Evolutionary conservation across 2,329 filamentous ascomycete genomes (phyloP).

Genomic region (Chaetomium sp.): DNA sequence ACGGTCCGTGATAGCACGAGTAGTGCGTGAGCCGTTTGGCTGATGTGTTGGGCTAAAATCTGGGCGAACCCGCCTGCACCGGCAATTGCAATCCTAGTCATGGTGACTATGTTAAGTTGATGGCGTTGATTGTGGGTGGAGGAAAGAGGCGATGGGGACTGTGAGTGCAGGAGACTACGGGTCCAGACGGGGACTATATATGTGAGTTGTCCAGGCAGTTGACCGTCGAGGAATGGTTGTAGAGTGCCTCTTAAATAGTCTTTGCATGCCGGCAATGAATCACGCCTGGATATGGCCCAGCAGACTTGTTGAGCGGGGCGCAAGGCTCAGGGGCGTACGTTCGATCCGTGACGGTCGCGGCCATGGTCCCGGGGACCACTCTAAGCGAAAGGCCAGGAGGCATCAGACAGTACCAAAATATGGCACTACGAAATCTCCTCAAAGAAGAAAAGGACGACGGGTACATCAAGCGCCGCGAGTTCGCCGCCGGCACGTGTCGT

Average conservation of each 20-base stretch:
- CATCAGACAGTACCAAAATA: too few relatives aligned
- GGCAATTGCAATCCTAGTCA: constrained; percentile 45
- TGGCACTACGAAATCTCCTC: too few relatives aligned
- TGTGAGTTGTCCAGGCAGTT: too few relatives aligned
- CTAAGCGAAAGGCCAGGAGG: background rate
- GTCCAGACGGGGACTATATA: too few relatives aligned
- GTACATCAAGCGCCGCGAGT: too few relatives aligned
- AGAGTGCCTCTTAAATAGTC: constrained; percentile 7
- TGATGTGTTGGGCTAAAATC: constrained; percentile 48
- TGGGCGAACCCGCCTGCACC: constrained; percentile 41
- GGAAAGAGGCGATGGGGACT: too few relatives aligned
- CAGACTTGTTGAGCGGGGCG: background rate
- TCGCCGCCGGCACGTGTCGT: background rate
- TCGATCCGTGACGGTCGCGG: background rate
- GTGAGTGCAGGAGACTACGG: too few relatives aligned
- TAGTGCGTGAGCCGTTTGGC: constrained; percentile 55
- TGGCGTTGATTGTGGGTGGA: too few relatives aligned
- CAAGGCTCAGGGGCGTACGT: constrained; percentile 6
- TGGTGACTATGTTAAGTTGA: constrained; percentile 30
- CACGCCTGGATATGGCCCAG: constrained; percentile 1
- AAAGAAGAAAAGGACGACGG: too few relatives aligned
- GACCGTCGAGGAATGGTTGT: too few relatives aligned
- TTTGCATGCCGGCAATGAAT: background rate
- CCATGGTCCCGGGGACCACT: background rate
- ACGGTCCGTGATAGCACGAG: constrained; percentile 64